Evolutionary conservation across 306 rosid species (phyloP).

Genomic region (Acacia crassicarpa): DNA sequence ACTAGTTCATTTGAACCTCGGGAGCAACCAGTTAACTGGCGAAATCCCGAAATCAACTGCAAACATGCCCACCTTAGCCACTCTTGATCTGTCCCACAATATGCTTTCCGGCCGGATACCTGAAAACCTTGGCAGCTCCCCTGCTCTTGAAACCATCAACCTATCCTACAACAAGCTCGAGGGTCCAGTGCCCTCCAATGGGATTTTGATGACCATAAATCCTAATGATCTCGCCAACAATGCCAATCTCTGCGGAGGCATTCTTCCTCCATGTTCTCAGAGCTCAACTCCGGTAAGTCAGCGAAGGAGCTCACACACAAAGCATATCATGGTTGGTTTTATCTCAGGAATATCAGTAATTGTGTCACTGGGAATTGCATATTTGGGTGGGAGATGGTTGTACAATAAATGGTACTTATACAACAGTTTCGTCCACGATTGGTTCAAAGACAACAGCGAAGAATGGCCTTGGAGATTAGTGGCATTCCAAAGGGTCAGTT

Average conservation of each 20-base stretch:
- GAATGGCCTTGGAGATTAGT: slow-evolving; percentile 94
- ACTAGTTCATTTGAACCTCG: slow-evolving; percentile 68
- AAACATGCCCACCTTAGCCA: slow-evolving; percentile 71
- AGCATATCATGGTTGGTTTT: slow-evolving; percentile 54
- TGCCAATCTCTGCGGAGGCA: slow-evolving; percentile 74
- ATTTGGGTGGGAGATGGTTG: slow-evolving; percentile 52
- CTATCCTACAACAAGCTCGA: slow-evolving; percentile 81
- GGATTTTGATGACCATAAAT: slow-evolving; percentile 59
- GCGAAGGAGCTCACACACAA: slow-evolving; percentile 39
- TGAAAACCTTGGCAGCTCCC: slow-evolving; percentile 69
- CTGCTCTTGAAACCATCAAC: slow-evolving; percentile 77
- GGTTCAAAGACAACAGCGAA: slow-evolving; percentile 55
- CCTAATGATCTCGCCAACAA: slow-evolving; percentile 73
- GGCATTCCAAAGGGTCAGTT: slow-evolving; percentile 82
- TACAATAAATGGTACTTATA: slow-evolving; percentile 57
- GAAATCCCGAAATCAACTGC: slow-evolving; percentile 67
- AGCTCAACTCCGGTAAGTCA: slow-evolving; percentile 28
- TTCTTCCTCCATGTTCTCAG: slow-evolving; percentile 74
- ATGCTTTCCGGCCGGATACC: slow-evolving; percentile 68
- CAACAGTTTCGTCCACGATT: slow-evolving; percentile 53
- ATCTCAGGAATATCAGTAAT: slow-evolving; percentile 56
- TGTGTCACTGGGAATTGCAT: slow-evolving; percentile 45
- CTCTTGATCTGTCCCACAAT: slow-evolving; percentile 84
- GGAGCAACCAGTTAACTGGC: slow-evolving; percentile 63
- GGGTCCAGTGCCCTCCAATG: slow-evolving; percentile 82